A percentile compares a stretch with the other conserved stretches of the same genome.
These are phyloP conservation scores for Leccinum imitatum DNA, from an alignment of 768 basidiomycete species.

Conservation along the genomic window DNA sequence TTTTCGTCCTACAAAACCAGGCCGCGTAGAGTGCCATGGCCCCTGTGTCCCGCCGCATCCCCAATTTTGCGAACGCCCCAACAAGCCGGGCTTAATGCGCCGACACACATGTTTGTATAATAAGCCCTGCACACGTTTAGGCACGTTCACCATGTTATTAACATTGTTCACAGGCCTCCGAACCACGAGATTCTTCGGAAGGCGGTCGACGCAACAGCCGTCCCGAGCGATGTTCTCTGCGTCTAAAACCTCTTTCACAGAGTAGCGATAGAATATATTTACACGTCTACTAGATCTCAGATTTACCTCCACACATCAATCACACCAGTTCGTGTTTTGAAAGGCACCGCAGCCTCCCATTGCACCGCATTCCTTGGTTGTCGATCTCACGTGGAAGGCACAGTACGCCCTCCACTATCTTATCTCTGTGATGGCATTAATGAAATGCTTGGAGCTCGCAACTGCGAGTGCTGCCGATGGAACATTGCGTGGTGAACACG, in stretches of 20 bases:
- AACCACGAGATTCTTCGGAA: slow-evolving; percentile 20
- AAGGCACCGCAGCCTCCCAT: slow-evolving; percentile 15
- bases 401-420: slow-evolving; percentile 30
- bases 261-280: slow-evolving; percentile 22
- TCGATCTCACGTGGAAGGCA: slow-evolving; percentile 32
- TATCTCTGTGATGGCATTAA: slow-evolving; percentile 21
- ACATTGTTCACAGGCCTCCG: slow-evolving; percentile 19
- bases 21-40: not conserved
- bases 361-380: slow-evolving; percentile 26
- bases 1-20: not conserved
- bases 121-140: not conserved
- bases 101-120: not conserved
- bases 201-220: slow-evolving; percentile 12
- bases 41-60: not conserved
- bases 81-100: not conserved
- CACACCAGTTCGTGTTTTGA: slow-evolving; percentile 16
- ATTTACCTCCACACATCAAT: slow-evolving; percentile 26
- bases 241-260: slow-evolving; percentile 22
- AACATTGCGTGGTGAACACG: not conserved
- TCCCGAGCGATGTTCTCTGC: slow-evolving; percentile 24
- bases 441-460: slow-evolving; percentile 21
- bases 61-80: not conserved
- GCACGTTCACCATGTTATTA: not conserved
- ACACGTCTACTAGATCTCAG: slow-evolving; percentile 20
- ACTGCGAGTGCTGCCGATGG: not conserved